A percentile compares a stretch with the other conserved stretches of the same genome.
Conservation (phyloP, 352 stramenopile species). For the Globisporangium solare region DNA sequence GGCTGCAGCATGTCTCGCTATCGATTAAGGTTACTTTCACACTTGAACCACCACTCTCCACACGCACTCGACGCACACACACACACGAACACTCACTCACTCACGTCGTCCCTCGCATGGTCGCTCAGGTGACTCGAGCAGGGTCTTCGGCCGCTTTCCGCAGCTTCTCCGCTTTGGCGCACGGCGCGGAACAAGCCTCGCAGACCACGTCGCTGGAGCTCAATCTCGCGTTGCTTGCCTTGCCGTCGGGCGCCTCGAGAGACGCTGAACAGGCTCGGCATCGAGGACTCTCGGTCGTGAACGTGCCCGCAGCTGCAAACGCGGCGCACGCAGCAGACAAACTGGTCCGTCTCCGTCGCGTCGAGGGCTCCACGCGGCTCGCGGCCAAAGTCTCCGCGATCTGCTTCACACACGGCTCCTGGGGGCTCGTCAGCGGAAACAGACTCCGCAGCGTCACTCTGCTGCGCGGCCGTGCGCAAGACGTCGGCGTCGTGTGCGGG, state of each 20-base stretch:
- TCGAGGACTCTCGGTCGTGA: not conserved
- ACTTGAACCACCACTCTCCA: too few species aligned
- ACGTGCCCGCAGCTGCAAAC: not conserved
- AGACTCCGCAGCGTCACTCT: constrained; percentile 6
- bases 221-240: not conserved
- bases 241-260: not conserved
- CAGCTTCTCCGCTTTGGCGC: not conserved
- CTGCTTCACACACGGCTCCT: not conserved
- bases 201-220: not conserved
- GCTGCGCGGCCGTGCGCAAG: not conserved
- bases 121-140: not conserved
- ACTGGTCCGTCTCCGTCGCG: not conserved
- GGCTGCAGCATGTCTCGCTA: too few species aligned
- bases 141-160: not conserved
- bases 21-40: too few species aligned
- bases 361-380: not conserved
- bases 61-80: too few species aligned
- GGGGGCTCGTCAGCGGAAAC: not conserved
- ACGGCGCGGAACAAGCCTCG: constrained; percentile 3
- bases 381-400: not conserved
- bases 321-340: not conserved
- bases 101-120: too few species aligned
- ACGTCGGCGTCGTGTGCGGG: constrained; percentile 5
- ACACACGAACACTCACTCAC: too few species aligned
- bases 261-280: not conserved